phyloP scores from a whole-genome alignment of 768 basidiomycete species.

The Leucogyrophana mollusca region DNA sequence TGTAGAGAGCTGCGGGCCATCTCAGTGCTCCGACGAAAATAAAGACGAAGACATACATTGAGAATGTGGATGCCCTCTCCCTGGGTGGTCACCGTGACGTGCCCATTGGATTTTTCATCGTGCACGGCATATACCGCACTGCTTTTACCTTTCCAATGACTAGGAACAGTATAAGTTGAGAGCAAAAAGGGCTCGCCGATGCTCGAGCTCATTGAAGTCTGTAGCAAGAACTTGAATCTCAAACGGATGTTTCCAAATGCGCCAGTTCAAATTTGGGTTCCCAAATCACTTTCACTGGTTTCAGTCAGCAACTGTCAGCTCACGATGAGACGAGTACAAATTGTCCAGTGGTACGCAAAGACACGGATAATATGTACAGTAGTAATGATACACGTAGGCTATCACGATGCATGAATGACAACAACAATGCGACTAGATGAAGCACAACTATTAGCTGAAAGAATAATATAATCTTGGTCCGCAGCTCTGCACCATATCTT shows the following conservation, averaged over 20 bases:
- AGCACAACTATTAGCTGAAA: constrained; percentile 29
- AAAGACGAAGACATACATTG: constrained; percentile 48
- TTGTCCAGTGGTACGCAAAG: too few relatives aligned
- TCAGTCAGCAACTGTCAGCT: too few relatives aligned
- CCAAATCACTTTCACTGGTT: too few relatives aligned
- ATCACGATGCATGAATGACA: constrained; percentile 17
- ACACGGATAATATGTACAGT: constrained; percentile 7
- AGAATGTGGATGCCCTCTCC: constrained; percentile 74
- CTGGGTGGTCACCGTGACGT: constrained; percentile 67
- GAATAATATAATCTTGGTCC: constrained; percentile 25
- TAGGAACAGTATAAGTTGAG: constrained; percentile 19
- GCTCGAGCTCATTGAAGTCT: constrained; percentile 25
- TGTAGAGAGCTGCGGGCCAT: constrained; percentile 50
- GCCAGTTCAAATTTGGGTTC: too few relatives aligned
- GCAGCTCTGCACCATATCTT: constrained; percentile 13
- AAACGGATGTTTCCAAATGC: too few relatives aligned
- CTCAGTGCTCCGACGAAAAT: background rate
- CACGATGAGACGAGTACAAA: too few relatives aligned
- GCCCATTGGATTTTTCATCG: constrained; percentile 40
- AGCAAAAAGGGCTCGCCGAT: constrained; percentile 30
- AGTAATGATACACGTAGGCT: constrained; percentile 4
- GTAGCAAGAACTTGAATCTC: constrained; percentile 6
- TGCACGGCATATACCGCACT: constrained; percentile 19
- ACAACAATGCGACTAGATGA: constrained; percentile 26
- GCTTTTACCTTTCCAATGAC: constrained; percentile 1